A percentile compares a stretch with the other conserved stretches of the same genome.
phyloP scores from a whole-genome alignment of 2,329 filamentous ascomycete species.

The Aureobasidium leucospermi region DNA sequence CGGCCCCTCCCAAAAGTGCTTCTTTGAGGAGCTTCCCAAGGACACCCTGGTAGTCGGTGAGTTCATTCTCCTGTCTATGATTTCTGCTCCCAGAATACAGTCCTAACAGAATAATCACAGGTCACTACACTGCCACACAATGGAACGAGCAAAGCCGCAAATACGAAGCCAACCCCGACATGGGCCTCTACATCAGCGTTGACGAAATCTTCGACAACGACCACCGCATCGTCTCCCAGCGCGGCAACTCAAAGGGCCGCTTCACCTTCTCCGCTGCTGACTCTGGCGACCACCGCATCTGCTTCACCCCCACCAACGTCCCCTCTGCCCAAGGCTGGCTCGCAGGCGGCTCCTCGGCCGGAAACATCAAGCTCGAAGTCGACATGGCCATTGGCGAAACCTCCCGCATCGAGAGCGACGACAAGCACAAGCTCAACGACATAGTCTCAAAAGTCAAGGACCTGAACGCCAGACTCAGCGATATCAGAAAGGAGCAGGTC shows the following conservation, averaged over 20 bases:
- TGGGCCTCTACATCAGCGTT: conserved; percentile 80
- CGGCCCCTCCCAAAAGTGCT: conserved; percentile 79
- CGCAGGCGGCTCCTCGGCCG: conserved; percentile 54
- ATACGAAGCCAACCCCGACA: conserved; percentile 65
- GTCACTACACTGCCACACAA: conserved; percentile 81
- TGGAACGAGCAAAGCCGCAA: conserved; percentile 62
- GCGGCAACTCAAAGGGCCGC: conserved; percentile 65
- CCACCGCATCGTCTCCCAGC: conserved; percentile 88
- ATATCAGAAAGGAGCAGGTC: conserved; percentile 89
- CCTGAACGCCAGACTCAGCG: conserved; percentile 76
- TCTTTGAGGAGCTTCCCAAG: conserved; percentile 96
- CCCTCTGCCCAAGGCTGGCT: conserved; percentile 67
- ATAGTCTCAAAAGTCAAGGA: conserved; percentile 84
- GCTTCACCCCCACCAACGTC: conserved; percentile 78
- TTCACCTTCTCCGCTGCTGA: conserved; percentile 96
- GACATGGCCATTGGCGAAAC: conserved; percentile 94
- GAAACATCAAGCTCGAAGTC: conserved; percentile 74
- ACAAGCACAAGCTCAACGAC: conserved; percentile 88
- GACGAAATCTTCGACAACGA: conserved; percentile 97
- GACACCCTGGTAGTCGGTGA: conserved; percentile 87
- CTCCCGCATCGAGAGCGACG: conserved; percentile 83
- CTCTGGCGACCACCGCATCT: conserved; percentile 90
- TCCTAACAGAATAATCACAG: conserved; percentile 29
- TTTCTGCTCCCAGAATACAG: background rate
- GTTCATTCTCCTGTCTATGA: conserved; percentile 21